These are phyloP conservation scores for Metschnikowia borealis DNA, from an alignment of 805 yeast species.

Conservation along the genomic window DNA sequence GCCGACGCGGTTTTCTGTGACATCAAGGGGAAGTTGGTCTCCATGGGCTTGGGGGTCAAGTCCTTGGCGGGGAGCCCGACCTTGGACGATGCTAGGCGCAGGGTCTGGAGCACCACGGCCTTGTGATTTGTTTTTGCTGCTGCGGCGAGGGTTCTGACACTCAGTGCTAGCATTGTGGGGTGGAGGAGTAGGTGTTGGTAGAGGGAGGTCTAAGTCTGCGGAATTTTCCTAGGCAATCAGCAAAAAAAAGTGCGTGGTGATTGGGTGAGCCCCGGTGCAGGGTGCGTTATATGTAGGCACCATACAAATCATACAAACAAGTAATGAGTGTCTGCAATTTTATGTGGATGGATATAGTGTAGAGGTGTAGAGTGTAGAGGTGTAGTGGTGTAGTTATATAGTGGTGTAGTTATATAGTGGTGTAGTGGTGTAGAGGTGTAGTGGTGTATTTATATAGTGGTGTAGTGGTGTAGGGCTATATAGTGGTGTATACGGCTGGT, in stretches of 20 bases:
- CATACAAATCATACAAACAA: too few species aligned
- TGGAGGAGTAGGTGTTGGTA: neutral
- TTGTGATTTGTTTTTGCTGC: conserved; percentile 10
- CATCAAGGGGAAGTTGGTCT: conserved; percentile 68
- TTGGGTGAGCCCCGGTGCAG: conserved; percentile 24
- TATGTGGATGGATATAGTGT: too few species aligned
- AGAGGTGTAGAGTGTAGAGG: too few species aligned
- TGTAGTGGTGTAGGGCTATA: too few species aligned
- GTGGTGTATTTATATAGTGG: too few species aligned
- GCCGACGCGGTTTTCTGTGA: conserved; percentile 51
- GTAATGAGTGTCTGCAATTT: too few species aligned
- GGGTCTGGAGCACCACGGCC: conserved; percentile 1
- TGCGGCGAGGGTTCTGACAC: conserved; percentile 24
- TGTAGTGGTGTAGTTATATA: too few species aligned
- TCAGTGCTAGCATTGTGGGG: conserved; percentile 24
- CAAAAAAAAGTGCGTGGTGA: conserved; percentile 31
- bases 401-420: too few species aligned
- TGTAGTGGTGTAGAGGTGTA: too few species aligned
- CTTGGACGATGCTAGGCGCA: conserved; percentile 21
- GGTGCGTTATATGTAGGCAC: conserved; percentile 6
- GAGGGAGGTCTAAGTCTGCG: conserved; percentile 7
- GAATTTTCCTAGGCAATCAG: conserved; percentile 24
- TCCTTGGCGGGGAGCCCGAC: conserved; percentile 34
- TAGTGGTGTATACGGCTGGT: too few species aligned
- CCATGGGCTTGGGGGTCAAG: conserved; percentile 50